Evolutionary conservation across 176 grass and related monocot genomes (phyloP).

Genomic region (Poa pratensis): DNA sequence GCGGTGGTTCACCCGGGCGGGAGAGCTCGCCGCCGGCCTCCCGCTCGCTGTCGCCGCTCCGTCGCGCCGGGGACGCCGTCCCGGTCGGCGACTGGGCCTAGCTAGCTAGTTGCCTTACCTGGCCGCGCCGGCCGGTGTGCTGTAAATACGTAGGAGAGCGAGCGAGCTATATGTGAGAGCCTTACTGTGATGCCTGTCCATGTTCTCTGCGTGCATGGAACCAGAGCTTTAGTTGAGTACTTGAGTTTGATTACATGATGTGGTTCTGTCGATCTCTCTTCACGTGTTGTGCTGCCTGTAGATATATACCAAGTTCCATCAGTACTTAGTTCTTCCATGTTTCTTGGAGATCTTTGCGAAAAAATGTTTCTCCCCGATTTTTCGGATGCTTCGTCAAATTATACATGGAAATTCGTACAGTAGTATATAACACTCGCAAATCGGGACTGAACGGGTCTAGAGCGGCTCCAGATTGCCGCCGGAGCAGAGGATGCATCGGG

Average conservation of each 20-base stretch:
- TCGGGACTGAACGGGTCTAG: not conserved
- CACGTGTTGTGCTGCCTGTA: not conserved
- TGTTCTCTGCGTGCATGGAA: constrained; percentile 47
- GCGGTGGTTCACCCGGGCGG: not conserved
- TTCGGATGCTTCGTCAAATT: not conserved
- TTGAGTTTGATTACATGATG: not conserved
- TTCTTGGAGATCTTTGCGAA: too few species aligned
- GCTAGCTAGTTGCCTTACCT: not conserved
- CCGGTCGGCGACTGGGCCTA: constrained; percentile 22
- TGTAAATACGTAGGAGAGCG: constrained; percentile 24
- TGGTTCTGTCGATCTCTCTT: not conserved
- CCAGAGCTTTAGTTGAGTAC: constrained; percentile 45
- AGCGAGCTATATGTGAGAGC: too few species aligned
- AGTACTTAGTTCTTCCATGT: not conserved
- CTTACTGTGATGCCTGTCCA: constrained; percentile 42
- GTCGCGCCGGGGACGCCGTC: constrained; percentile 50
- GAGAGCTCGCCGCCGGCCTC: constrained; percentile 35
- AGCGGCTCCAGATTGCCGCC: not conserved
- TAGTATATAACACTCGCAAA: too few species aligned
- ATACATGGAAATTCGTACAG: not conserved
- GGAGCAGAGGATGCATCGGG: not conserved
- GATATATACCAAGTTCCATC: constrained; percentile 26
- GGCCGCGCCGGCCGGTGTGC: not conserved
- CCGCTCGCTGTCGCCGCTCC: constrained; percentile 59
- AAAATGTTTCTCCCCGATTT: not conserved